Percentiles rank a stretch among this genome's conserved stretches.
Evolutionary conservation across 768 basidiomycete genomes (phyloP).

Genomic region (Leccinum incarnatum): DNA sequence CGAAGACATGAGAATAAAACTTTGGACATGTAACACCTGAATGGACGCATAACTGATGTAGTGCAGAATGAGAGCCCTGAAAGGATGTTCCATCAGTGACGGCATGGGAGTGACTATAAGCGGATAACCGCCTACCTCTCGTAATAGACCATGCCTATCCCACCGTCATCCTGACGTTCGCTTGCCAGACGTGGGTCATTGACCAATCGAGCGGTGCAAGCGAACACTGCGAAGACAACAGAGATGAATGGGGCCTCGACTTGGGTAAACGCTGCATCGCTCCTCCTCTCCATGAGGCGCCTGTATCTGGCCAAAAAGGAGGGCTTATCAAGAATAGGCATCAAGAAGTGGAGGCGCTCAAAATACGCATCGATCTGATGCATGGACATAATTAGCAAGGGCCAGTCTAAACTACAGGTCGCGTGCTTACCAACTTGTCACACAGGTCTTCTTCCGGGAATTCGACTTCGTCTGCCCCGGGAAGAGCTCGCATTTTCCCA

Average conservation of each 20-base stretch:
- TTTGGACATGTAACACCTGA: conserved; percentile 85
- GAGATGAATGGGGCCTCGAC: conserved; percentile 74
- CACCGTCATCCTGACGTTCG: conserved; percentile 68
- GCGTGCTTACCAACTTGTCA: conserved; percentile 70
- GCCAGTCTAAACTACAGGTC: conserved; percentile 12
- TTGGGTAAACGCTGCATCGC: conserved; percentile 51
- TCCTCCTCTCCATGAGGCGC: conserved; percentile 67
- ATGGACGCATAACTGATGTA: conserved; percentile 89
- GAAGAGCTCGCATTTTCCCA: conserved; percentile 79
- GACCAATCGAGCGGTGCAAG: conserved; percentile 79
- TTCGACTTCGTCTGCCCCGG: conserved; percentile 82
- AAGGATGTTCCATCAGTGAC: conserved; percentile 1
- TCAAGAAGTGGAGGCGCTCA: conserved; percentile 78
- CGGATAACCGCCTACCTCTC: conserved; percentile 58
- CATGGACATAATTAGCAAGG: conserved; percentile 23
- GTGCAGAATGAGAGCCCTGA: conserved; percentile 82
- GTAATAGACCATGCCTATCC: conserved; percentile 88
- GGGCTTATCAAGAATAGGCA: conserved; percentile 86
- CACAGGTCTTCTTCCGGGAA: conserved; percentile 82
- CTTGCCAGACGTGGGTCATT: conserved; percentile 66
- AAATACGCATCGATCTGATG: conserved; percentile 84
- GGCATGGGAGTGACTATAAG: background rate
- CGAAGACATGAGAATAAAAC: conserved; percentile 83
- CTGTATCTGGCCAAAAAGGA: conserved; percentile 73
- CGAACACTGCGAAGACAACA: conserved; percentile 84